Conservation (phyloP, 768 basidiomycete species). For the Boletus rubroflammeus region DNA sequence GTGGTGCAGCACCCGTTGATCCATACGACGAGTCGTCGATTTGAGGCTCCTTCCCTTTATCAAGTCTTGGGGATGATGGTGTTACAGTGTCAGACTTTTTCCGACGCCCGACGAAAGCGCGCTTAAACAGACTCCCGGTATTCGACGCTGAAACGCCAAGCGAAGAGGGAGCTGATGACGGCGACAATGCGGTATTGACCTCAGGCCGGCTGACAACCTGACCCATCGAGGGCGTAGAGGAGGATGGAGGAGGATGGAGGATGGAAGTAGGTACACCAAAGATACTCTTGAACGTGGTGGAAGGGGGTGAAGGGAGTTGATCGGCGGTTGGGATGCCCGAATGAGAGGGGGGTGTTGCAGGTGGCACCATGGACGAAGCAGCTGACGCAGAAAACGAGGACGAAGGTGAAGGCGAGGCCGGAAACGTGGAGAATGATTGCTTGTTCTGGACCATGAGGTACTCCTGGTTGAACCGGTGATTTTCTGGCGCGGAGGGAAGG, state of each 20-base stretch:
- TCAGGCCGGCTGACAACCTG: constrained; percentile 35
- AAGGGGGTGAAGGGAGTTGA: constrained; percentile 37
- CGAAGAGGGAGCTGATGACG: constrained; percentile 28
- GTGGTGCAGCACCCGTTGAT: constrained; percentile 9
- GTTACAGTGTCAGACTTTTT: constrained; percentile 28
- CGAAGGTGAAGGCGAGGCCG: constrained; percentile 42
- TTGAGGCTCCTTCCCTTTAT: constrained; percentile 20
- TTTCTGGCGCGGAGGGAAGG: constrained; percentile 13
- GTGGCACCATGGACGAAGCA: constrained; percentile 39
- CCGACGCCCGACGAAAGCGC: constrained; percentile 32
- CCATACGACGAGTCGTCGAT: constrained; percentile 16
- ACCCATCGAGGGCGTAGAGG: constrained; percentile 31
- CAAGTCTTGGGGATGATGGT: constrained; percentile 21
- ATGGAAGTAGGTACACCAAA: constrained; percentile 26
- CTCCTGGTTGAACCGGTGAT: constrained; percentile 19
- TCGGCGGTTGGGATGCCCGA: constrained; percentile 43
- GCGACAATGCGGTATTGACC: constrained; percentile 18
- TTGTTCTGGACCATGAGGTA: constrained; percentile 33
- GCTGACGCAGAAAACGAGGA: constrained; percentile 46
- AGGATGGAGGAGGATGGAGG: constrained; percentile 24
- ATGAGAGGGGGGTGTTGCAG: constrained; percentile 34
- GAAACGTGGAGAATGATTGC: constrained; percentile 38
- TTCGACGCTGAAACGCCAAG: constrained; percentile 17
- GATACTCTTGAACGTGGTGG: constrained; percentile 34
- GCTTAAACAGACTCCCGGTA: constrained; percentile 29